phyloP scores from a whole-genome alignment of 768 basidiomycete genomes.

The Cystofilobasidium macerans region DNA sequence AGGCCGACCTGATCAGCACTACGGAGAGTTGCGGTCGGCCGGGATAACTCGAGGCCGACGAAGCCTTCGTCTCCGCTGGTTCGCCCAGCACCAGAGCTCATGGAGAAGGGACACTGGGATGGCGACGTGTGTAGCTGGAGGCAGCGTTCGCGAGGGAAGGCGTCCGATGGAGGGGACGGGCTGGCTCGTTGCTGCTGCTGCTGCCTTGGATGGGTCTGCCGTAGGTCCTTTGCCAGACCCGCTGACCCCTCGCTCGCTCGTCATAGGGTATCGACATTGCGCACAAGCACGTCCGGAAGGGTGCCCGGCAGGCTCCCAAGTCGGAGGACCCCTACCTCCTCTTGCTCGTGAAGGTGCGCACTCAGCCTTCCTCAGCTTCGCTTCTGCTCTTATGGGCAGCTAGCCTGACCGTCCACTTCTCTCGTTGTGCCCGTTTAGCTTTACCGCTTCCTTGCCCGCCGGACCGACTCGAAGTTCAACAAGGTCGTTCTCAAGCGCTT shows the following conservation, averaged over 20 bases:
- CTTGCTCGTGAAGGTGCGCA: conserved; percentile 87
- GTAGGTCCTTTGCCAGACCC: background rate
- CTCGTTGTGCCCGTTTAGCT: conserved; percentile 46
- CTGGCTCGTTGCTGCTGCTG: background rate
- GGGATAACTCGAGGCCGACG: no score
- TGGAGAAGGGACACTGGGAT: no score
- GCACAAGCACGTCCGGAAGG: conserved; percentile 98
- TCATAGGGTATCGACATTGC: conserved; percentile 85
- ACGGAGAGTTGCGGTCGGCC: no score
- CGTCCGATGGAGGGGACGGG: no score
- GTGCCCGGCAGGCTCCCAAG: conserved; percentile 83
- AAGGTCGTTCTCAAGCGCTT: conserved; percentile 90
- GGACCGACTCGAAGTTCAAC: conserved; percentile 94
- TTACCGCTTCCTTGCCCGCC: conserved; percentile 96
- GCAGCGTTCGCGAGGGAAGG: no score
- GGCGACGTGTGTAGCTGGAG: no score
- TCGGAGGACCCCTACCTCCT: conserved; percentile 99
- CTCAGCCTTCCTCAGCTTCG: background rate
- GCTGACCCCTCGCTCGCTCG: background rate
- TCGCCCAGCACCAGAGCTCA: no score
- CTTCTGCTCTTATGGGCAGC: background rate
- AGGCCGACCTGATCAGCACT: no score
- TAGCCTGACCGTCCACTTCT: background rate
- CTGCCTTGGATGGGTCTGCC: background rate
- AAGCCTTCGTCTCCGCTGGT: no score